Conservation (phyloP, 2,329 filamentous ascomycete genomes). For the Neopestalotiopsis sp. region DNA sequence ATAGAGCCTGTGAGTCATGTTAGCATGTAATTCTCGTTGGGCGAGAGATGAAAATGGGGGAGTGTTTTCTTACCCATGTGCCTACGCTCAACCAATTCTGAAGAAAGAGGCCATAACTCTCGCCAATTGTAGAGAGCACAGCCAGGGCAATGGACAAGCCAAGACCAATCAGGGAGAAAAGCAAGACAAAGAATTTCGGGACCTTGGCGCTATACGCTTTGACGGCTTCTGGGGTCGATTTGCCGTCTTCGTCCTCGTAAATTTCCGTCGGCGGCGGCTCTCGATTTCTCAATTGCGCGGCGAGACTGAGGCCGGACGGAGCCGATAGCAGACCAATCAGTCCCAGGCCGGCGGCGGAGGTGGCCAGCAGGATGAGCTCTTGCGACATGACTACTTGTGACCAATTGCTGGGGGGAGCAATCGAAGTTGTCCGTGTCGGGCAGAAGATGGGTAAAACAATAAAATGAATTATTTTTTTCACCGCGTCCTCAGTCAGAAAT, state of each 20-base stretch:
- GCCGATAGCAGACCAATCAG: slow-evolving; percentile 29
- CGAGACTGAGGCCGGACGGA: slow-evolving; percentile 28
- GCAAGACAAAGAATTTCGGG: slow-evolving; percentile 59
- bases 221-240: slow-evolving; percentile 67
- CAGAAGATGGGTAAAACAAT: not conserved
- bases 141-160: slow-evolving; percentile 61
- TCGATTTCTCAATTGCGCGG: slow-evolving; percentile 26
- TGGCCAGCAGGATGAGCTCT: slow-evolving; percentile 25
- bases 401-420: not conserved
- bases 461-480: not conserved
- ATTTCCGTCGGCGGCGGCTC: slow-evolving; percentile 43
- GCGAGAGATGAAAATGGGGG: slow-evolving; percentile 26
- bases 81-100: slow-evolving; percentile 65
- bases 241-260: slow-evolving; percentile 74
- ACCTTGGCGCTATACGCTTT: slow-evolving; percentile 65
- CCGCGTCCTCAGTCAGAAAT: not conserved
- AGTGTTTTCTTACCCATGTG: slow-evolving; percentile 62
- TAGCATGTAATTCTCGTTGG: slow-evolving; percentile 18
- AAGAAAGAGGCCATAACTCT: slow-evolving; percentile 46
- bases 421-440: not conserved
- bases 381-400: slow-evolving; percentile 24
- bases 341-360: slow-evolving; percentile 32
- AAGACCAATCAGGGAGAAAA: slow-evolving; percentile 59
- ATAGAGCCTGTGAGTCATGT: slow-evolving; percentile 45
- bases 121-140: slow-evolving; percentile 52